These are phyloP conservation scores for Acanthamoeba sp. DNA, from an alignment of 208 protist species.

Conservation along the genomic window DNA sequence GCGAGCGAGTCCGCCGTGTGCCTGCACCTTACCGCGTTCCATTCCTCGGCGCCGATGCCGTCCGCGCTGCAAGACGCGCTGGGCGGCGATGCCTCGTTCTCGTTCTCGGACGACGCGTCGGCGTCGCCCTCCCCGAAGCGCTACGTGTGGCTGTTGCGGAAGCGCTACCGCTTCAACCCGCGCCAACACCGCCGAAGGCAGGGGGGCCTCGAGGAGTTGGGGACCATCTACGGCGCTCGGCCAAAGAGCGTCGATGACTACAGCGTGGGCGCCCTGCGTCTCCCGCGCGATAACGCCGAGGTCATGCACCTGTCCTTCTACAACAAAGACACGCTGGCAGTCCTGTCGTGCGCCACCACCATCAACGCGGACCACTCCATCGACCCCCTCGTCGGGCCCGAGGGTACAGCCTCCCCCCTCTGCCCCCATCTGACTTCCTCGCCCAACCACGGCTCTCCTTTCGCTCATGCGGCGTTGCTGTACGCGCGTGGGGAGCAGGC, in stretches of 20 bases:
- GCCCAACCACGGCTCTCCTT: not conserved
- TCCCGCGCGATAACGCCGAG: conserved; percentile 35
- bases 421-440: no score
- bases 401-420: not conserved
- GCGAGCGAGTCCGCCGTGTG: not conserved
- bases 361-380: not conserved
- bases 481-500: not conserved
- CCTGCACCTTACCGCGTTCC: conserved; percentile 14
- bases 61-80: conserved; percentile 5
- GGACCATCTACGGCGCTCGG: not conserved
- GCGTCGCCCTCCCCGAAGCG: not conserved
- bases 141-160: conserved; percentile 17
- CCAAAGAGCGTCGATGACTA: not conserved
- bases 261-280: conserved; percentile 30
- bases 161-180: conserved; percentile 5
- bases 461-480: not conserved
- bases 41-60: not conserved
- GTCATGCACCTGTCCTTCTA: conserved; percentile 52
- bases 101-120: conserved; percentile 7
- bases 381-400: not conserved
- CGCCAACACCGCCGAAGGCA: not conserved
- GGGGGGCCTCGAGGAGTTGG: not conserved
- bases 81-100: conserved; percentile 33
- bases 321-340: conserved; percentile 47
- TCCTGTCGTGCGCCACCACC: conserved; percentile 39